Evolutionary conservation across 2,329 filamentous ascomycete genomes (phyloP).

Genomic region (Triangularia verruculosa): DNA sequence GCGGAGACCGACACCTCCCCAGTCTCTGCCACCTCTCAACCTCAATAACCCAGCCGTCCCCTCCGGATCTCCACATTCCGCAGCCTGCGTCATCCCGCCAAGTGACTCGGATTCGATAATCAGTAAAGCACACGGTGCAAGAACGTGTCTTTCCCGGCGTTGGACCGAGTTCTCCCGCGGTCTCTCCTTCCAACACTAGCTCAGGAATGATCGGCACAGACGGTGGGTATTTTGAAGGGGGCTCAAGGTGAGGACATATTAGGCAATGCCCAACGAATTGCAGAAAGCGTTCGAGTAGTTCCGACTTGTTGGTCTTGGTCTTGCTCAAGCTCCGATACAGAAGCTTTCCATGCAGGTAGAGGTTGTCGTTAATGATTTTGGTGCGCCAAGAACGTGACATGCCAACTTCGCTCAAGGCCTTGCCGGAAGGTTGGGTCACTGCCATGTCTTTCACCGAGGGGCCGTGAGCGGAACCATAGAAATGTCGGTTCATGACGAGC

Average conservation of each 20-base stretch:
- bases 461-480: conserved; percentile 5
- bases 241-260: conserved; percentile 2
- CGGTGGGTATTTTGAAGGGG: background rate
- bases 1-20: conserved; percentile 7
- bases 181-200: background rate
- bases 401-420: background rate
- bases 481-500: conserved; percentile 11
- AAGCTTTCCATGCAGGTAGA: conserved; percentile 4
- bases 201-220: background rate
- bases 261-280: no score
- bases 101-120: conserved; percentile 4
- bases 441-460: background rate
- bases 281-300: background rate
- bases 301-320: no score
- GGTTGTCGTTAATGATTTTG: conserved; percentile 12
- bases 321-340: background rate
- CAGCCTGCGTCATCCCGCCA: background rate
- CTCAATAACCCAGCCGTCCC: conserved; percentile 5
- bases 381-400: background rate
- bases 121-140: conserved; percentile 8
- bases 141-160: conserved; percentile 1
- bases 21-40: conserved; percentile 10
- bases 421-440: background rate
- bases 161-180: background rate
- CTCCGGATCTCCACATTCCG: background rate